Base-by-base conservation (phyloP, 164 flowering plant genomes). In the Vitis labrusca region DNA sequence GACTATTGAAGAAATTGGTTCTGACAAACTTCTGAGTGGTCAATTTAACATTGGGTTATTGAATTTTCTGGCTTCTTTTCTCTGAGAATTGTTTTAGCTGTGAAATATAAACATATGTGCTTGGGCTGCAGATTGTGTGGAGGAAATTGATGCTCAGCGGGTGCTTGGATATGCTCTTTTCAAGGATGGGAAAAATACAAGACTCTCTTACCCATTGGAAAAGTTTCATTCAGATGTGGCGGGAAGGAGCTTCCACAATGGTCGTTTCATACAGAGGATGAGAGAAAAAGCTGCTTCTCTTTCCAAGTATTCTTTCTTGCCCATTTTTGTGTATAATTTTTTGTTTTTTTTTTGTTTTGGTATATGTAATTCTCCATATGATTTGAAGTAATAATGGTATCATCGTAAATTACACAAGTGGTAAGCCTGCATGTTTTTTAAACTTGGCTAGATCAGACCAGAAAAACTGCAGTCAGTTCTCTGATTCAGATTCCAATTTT, bases 191-290 rank as follows among this genome's bases (percentile, higher is more conserved):
- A 78, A 75, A 55, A 74, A 53, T 32, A 65, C 84, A 15, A 74
- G n/a, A 51, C 56, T 84, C 19, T 61, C 85, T 10, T 84, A 84
- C 70, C 88, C 88, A 48, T 49, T 82, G 75, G 85, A 82, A 58
- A 74, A 78, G 6, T 84, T 80, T 56, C 62, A 75, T 37, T 51
- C 84, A 52, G 84, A 82, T 79, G 82, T 84, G 61, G 37, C 85
- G 6, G 88, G 88, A 1, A 78, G 80, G 71, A 75, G 87, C 66
- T 84, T 84, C 73, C 85, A 79, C 72, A 82, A 82, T 52, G 85
- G 85, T 12, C 83, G 85, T 29, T 83, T 83, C 67, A 71, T 84
- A 8, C 85, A 76, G 65, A 78, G 81, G 67, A 80, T 84, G 87
- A 72, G 87, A 64, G 79, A 82, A 69, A 84, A 84, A 72, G 84